Evolutionary conservation across 2,329 filamentous ascomycete species (phyloP).

Genomic region (Phyllosticta citrichinensis): DNA sequence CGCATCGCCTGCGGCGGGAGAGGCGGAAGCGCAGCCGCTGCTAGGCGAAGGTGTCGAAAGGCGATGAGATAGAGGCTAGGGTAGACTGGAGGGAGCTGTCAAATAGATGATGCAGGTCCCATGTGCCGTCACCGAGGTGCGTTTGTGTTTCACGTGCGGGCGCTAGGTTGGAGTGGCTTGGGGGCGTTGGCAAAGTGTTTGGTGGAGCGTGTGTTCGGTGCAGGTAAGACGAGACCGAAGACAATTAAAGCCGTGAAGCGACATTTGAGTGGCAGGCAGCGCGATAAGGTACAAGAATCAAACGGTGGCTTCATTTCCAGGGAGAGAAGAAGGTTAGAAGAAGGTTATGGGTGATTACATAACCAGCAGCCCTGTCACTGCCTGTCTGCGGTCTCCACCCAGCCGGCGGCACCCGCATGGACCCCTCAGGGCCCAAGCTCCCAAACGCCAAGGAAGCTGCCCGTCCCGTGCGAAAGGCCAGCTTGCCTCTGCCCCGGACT

Average conservation of each 20-base stretch:
- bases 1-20: constrained; percentile 1
- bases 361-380: not conserved
- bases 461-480: constrained; percentile 7
- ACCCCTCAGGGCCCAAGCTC: constrained; percentile 8
- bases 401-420: not conserved
- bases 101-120: constrained; percentile 8
- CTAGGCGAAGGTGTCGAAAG: not conserved
- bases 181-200: not conserved
- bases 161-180: not conserved
- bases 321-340: not conserved
- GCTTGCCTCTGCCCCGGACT: constrained; percentile 1
- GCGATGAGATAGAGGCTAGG: not conserved
- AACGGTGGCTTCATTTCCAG: not conserved
- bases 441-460: constrained; percentile 4
- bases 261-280: not conserved
- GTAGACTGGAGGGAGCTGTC: not conserved
- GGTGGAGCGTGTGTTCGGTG: not conserved
- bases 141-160: constrained; percentile 3
- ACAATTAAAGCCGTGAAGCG: no score
- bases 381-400: not conserved
- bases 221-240: no score
- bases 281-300: not conserved
- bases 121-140: constrained; percentile 11
- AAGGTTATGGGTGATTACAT: not conserved
- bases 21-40: constrained; percentile 1